phyloP scores from a whole-genome alignment of 2,329 filamentous ascomycete species.

The Aulographum hederae region DNA sequence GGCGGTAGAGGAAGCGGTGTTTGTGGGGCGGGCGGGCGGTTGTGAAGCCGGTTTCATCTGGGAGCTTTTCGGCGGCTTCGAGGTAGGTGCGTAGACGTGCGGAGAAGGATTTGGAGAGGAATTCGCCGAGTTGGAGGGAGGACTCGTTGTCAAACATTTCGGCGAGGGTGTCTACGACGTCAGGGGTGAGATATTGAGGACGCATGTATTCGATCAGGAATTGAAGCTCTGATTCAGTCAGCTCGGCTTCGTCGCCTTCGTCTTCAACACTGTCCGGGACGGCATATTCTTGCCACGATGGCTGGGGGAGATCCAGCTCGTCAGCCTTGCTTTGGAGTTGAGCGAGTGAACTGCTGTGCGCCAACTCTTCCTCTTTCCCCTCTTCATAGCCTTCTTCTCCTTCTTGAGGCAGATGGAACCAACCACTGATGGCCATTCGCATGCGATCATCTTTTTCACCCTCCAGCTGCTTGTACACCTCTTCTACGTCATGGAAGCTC shows the following conservation, averaged over 20 bases:
- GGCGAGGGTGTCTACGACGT: constrained; percentile 67
- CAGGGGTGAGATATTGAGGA: constrained; percentile 79
- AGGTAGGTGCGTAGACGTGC: constrained; percentile 54
- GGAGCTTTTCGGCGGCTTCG: constrained; percentile 30
- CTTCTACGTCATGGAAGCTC: constrained; percentile 97
- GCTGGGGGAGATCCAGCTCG: constrained; percentile 65
- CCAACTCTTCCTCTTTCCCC: constrained; percentile 75
- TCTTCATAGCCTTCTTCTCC: constrained; percentile 84
- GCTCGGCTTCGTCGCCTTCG: constrained; percentile 33
- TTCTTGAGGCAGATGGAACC: constrained; percentile 94
- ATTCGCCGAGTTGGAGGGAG: constrained; percentile 62
- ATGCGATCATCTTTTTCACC: constrained; percentile 42
- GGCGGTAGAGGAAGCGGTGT: constrained; percentile 75
- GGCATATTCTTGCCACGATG: constrained; percentile 32
- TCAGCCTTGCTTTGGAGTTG: constrained; percentile 82
- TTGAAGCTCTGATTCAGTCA: constrained; percentile 66
- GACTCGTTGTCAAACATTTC: constrained; percentile 69
- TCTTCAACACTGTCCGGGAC: constrained; percentile 17
- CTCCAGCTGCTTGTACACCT: constrained; percentile 60
- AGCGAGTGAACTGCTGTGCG: constrained; percentile 76
- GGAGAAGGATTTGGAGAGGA: constrained; percentile 65
- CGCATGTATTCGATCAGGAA: constrained; percentile 83
- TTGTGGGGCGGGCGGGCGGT: constrained; percentile 86
- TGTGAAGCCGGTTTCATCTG: constrained; percentile 37
- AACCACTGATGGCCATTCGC: constrained; percentile 95